Conservation (phyloP, 805 yeast genomes). For the Barnettozyma sp. region DNA sequence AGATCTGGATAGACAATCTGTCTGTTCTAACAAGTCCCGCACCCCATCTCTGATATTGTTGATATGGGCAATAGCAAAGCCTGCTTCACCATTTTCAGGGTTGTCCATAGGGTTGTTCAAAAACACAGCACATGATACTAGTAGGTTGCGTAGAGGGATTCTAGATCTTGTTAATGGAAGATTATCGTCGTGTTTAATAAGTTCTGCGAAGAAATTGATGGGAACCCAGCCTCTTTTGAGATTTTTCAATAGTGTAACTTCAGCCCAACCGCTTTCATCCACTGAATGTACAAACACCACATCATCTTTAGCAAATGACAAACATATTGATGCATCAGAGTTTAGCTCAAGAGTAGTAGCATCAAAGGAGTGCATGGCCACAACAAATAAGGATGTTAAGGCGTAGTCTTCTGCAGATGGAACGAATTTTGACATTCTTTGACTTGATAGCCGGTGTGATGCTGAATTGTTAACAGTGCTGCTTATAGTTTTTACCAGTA, state of each 20-base stretch:
- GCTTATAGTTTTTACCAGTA: too few species aligned
- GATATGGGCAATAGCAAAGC: conserved; percentile 28
- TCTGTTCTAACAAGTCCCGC: conserved; percentile 50
- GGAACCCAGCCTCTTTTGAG: conserved; percentile 80
- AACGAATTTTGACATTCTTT: conserved; percentile 1
- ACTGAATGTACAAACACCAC: conserved; percentile 71
- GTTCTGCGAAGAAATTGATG: conserved; percentile 61
- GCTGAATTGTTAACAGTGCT: too few species aligned
- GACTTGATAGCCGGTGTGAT: too few species aligned
- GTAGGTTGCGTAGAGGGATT: conserved; percentile 46
- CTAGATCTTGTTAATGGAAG: conserved; percentile 25
- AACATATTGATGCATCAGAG: conserved; percentile 64
- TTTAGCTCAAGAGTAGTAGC: conserved; percentile 51
- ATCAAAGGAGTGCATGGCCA: conserved; percentile 55
- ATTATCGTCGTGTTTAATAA: conserved; percentile 26
- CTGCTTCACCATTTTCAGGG: conserved; percentile 30
- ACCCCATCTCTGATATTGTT: conserved; percentile 73
- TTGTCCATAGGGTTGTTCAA: conserved; percentile 53
- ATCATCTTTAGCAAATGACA: conserved; percentile 63
- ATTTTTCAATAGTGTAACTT: conserved; percentile 61
- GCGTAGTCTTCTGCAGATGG: conserved; percentile 31
- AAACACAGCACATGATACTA: conserved; percentile 61
- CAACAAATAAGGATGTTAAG: conserved; percentile 45
- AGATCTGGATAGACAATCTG: conserved; percentile 70
- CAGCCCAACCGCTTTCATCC: conserved; percentile 86